Percentiles rank a stretch among this genome's conserved stretches.
These are phyloP conservation scores for Botrytis fragariae DNA, from an alignment of 2,329 filamentous ascomycete genomes.

Conservation along the genomic window DNA sequence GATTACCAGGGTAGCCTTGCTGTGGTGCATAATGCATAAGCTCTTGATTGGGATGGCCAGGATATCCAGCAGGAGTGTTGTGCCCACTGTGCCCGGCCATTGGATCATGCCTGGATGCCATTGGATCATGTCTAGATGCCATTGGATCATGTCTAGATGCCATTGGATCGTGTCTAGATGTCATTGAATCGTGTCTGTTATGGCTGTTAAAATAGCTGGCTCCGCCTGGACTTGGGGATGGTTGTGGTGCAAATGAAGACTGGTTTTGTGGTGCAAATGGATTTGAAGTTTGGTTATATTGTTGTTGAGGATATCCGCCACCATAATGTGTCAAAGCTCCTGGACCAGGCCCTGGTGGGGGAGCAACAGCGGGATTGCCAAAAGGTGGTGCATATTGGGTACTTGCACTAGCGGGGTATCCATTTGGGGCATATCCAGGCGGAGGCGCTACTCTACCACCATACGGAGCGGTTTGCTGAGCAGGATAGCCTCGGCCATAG, in stretches of 20 bases:
- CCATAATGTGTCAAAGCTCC: conserved; percentile 37
- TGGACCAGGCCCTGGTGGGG: conserved; percentile 23
- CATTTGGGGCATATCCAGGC: conserved; percentile 35
- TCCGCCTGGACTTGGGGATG: conserved; percentile 33
- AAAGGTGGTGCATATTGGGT: conserved; percentile 35
- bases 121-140: conserved; percentile 40
- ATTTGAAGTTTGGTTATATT: conserved; percentile 19
- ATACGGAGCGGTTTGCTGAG: conserved; percentile 36
- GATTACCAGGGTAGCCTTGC: conserved; percentile 17
- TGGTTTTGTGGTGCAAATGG: conserved; percentile 14
- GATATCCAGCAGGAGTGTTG: conserved; percentile 27
- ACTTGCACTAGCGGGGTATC: conserved; percentile 29
- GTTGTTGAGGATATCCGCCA: conserved; percentile 30
- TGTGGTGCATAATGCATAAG: conserved; percentile 38
- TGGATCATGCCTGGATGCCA: conserved; percentile 39
- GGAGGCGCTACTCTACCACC: conserved; percentile 29
- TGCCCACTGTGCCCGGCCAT: conserved; percentile 40
- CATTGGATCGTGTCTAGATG: conserved; percentile 41
- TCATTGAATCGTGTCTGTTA: conserved; percentile 42
- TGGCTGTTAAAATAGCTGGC: conserved; percentile 36
- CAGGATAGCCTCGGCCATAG: conserved; percentile 44
- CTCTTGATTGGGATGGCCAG: conserved; percentile 32
- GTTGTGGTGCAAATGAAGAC: conserved; percentile 37
- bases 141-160: conserved; percentile 39
- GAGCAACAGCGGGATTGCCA: conserved; percentile 20